Evolutionary conservation across 768 basidiomycete species (phyloP).

Genomic region (Suillus spraguei): DNA sequence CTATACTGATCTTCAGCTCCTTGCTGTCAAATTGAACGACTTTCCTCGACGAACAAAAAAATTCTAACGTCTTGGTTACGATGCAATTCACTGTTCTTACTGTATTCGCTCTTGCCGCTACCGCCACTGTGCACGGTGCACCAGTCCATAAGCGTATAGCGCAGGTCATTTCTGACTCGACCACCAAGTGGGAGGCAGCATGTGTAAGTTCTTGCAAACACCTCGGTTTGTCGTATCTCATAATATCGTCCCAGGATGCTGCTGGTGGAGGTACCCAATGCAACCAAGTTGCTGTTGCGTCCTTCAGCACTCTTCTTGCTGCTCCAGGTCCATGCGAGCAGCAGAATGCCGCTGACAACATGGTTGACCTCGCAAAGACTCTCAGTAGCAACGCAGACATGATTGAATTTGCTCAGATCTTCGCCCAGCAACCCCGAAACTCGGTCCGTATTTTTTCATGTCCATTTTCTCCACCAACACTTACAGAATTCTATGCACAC

Average conservation of each 20-base stretch:
- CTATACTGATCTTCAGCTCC: slow-evolving; percentile 9
- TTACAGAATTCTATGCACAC: slow-evolving; percentile 1
- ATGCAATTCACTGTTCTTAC: slow-evolving; percentile 19
- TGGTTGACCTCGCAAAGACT: slow-evolving; percentile 48
- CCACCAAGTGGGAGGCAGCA: slow-evolving; percentile 47
- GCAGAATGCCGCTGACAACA: slow-evolving; percentile 55
- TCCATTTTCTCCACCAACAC: not conserved
- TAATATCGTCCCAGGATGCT: slow-evolving; percentile 36
- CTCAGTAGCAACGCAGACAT: slow-evolving; percentile 48
- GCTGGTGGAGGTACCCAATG: slow-evolving; percentile 62
- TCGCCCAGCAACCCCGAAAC: slow-evolving; percentile 60
- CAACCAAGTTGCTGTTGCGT: slow-evolving; percentile 55
- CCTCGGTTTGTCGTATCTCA: not conserved
- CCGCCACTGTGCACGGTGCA: slow-evolving; percentile 35
- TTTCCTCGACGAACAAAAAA: not conserved
- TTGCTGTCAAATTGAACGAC: slow-evolving; percentile 5
- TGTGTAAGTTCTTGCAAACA: slow-evolving; percentile 39
- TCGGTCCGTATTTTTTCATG: slow-evolving; percentile 37
- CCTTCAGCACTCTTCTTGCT: slow-evolving; percentile 63
- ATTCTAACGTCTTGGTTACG: not conserved
- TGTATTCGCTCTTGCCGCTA: slow-evolving; percentile 34
- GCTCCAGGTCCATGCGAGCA: slow-evolving; percentile 56
- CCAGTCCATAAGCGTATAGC: slow-evolving; percentile 50
- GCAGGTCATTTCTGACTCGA: slow-evolving; percentile 44
- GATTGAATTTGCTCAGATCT: slow-evolving; percentile 55